Conservation (phyloP, 345 rosid species). For the Geranium rotundifolium region DNA sequence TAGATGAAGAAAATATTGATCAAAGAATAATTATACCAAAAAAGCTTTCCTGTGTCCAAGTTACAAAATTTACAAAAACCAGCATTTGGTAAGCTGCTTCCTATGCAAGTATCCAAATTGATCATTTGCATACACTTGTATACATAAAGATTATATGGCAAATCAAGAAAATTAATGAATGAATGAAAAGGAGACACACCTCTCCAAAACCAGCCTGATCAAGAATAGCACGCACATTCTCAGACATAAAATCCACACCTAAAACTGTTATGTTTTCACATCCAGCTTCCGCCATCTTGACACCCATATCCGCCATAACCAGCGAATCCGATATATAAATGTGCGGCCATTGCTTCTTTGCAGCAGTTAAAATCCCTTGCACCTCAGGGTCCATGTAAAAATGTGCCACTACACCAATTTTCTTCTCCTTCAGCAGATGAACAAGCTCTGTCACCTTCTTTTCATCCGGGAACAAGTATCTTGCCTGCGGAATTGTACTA, state of each 20-base stretch:
- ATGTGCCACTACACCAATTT: constrained; percentile 86
- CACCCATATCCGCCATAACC: constrained; percentile 96
- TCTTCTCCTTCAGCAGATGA: constrained; percentile 59
- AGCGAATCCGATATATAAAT: constrained; percentile 86
- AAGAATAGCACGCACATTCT: constrained; percentile 86
- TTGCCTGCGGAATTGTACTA: constrained; percentile 52
- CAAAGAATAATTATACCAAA: too few relatives aligned
- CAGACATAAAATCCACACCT: constrained; percentile 99
- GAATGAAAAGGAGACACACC: constrained; percentile 25
- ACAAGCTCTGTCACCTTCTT: constrained; percentile 59
- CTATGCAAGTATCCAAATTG: neutral
- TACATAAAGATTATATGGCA: neutral
- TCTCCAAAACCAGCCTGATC: constrained; percentile 85
- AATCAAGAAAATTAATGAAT: neutral
- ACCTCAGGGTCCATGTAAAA: constrained; percentile 99
- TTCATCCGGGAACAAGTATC: constrained; percentile 66
- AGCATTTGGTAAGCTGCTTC: neutral
- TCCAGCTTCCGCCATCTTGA: constrained; percentile 86
- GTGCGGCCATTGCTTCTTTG: constrained; percentile 87
- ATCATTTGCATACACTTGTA: neutral
- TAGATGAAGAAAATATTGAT: neutral
- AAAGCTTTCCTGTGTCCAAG: neutral
- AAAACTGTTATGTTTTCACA: constrained; percentile 76
- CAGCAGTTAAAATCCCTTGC: constrained; percentile 91
- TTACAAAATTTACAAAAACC: neutral